Percentiles rank a stretch among this genome's conserved stretches.
Evolutionary conservation across 2,329 filamentous ascomycete genomes (phyloP).

Genomic region (Harringtonia aguacate): DNA sequence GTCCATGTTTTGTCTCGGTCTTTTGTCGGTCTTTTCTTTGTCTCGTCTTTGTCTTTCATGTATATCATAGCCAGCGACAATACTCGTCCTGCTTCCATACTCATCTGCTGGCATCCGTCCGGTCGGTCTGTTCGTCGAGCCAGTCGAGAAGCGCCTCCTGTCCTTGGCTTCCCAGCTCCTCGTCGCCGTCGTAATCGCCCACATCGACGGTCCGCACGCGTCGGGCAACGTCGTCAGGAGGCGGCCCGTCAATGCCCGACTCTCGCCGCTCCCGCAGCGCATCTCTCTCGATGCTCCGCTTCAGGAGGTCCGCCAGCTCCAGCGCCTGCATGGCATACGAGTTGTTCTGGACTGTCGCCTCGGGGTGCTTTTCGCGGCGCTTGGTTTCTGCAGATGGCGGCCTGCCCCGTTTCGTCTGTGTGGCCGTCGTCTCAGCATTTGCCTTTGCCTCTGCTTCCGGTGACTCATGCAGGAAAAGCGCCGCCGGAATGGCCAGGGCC

Average conservation of each 20-base stretch:
- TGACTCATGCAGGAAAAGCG: constrained; percentile 35
- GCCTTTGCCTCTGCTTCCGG: constrained; percentile 7
- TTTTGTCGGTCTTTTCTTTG: no score
- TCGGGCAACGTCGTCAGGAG: constrained; percentile 18
- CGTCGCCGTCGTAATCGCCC: constrained; percentile 15
- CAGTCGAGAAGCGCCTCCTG: constrained; percentile 6
- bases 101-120: no score
- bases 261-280: constrained; percentile 30
- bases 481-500: constrained; percentile 36
- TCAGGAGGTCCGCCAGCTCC: constrained; percentile 37
- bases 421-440: constrained; percentile 1
- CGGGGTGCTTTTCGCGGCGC: neutral
- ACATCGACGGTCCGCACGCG: constrained; percentile 28
- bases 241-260: constrained; percentile 15
- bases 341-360: constrained; percentile 21
- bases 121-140: constrained; percentile 8
- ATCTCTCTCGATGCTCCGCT: constrained; percentile 36
- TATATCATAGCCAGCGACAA: no score
- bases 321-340: constrained; percentile 34
- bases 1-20: no score
- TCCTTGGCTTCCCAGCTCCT: neutral
- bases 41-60: no score
- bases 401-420: neutral
- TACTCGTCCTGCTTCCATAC: no score
- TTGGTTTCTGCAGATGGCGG: neutral